Base-by-base conservation (phyloP, 352 stramenopile genomes). In the Globisporangium acanthophoron region DNA sequence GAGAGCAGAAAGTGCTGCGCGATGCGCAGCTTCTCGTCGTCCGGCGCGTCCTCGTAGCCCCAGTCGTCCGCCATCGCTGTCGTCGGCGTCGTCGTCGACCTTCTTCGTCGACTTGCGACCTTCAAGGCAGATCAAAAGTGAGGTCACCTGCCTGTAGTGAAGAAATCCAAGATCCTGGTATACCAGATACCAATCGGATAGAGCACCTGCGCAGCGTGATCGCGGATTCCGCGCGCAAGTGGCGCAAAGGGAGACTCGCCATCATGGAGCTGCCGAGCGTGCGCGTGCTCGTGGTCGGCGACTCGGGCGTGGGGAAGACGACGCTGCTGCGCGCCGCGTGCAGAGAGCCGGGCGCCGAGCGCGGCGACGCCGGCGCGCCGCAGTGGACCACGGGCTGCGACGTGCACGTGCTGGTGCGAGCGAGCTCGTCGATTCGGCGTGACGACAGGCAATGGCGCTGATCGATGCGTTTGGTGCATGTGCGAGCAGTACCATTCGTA, bases 11-110 rank as follows among this genome's bases (percentile, higher is more conserved):
- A 93, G 40, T 87, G 85, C 75, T 95, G 82, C 54, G 87, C 85
- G 57, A 97, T 92, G 57, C 81, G 73, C 48, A 96, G 71, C 80
- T 96, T 95, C 73, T 97, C 88, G 60, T 95, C 80, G 64, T 94
- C 82, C 46, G 82, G 71, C 24, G 91, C 80, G 56, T 87, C 81
- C 50, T 85, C 80, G 64, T 81, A 80, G 41, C 65, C 66, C 66
- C 74, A 84, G 55, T 87, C 77, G 57, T 90, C 78, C 41, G 70
- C 72, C 83, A 93, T 92, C 48, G 52, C 24, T 44, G 21, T 27
- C 8, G 44, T 27, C 8, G 13, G 3, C 20, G 15, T 27, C 8
- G 44, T 27, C 8, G 13, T 27, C 20, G 15, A 3, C 8, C 39
- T 39, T 44, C 29, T 49, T 39, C 40, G 47, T 24, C 20, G 27